Evolutionary conservation across 2,329 filamentous ascomycete species (phyloP), one percentile per base, ranked within the genome.

Genomic region (Amauroascus niger): DNA sequence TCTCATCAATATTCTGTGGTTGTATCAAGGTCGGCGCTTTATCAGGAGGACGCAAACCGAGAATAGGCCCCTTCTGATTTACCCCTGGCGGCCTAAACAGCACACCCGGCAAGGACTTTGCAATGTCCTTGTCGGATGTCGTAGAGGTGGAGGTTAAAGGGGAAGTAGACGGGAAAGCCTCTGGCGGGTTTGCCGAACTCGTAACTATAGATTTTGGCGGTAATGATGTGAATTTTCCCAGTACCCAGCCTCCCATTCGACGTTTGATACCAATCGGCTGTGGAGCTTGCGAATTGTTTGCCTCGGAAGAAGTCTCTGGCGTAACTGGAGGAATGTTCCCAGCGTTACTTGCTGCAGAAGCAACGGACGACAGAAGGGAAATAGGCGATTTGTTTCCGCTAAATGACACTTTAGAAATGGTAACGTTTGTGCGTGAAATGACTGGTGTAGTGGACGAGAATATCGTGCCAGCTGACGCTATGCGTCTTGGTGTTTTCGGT

Each of bases 31-130:
- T 74, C 1, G 80, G 77, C 1, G 79, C 33, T 67, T 74, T 67
- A 70, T 79, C 63, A 67, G 79, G 67, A 70, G 79, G 63, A 69
- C 80, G 75, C 59, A 91, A 85, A 0, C 87, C 87, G 0, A 85
- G 80, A 41, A 93, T 84, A 0, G 81, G 76, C 0, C 87, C 87
- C 1, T 80, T 77, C 64, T 91, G 87, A 62, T 93, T 93, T 64
- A 93, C 88, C 0, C 87, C 87, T 1, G 86, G 79, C 3, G 79
- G 70, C 41, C 87, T 76, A 41, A 67, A 68, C 13, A 60, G 57
- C 32, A 70, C 51, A 9, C 71, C 68, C n/a, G 53, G 59, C 57
- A 52, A 57, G 56, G 45, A 16, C 13, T 6, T 40, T 6, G 35
- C 24, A 20, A 20, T n/a, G 6, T 53, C 45, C n/a, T 48, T 33